A percentile compares a stretch with the other conserved stretches of the same genome.
Conservation (phyloP, 2,329 filamentous ascomycete genomes). For the Cyanodermella asteris region DNA sequence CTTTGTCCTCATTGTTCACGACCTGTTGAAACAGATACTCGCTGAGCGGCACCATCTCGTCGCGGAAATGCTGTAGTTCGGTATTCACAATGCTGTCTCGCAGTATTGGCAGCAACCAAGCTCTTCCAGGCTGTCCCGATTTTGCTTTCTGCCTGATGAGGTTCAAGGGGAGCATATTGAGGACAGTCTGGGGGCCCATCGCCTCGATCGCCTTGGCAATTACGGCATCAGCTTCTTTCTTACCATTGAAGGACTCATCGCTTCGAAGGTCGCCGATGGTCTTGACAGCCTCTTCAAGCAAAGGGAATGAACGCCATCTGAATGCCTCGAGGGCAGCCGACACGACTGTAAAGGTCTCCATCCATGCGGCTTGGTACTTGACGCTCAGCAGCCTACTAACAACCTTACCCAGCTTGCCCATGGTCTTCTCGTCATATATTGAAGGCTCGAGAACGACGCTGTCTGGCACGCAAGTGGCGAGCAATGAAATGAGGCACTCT, state of each 20-base stretch:
- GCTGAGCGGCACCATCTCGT: conserved; percentile 72
- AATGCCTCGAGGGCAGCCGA: conserved; percentile 70
- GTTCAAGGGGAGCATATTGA: conserved; percentile 69
- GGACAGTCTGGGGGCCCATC: conserved; percentile 71
- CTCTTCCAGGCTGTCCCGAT: conserved; percentile 62
- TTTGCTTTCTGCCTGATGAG: conserved; percentile 53
- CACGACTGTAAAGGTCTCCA: conserved; percentile 79
- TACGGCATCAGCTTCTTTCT: conserved; percentile 84
- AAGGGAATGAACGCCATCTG: conserved; percentile 64
- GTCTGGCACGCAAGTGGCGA: conserved; percentile 71
- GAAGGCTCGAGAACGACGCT: conserved; percentile 72
- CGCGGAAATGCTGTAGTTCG: conserved; percentile 61
- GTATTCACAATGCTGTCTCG: conserved; percentile 82
- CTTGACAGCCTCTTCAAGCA: conserved; percentile 53
- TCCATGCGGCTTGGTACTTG: conserved; percentile 85
- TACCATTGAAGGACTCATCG: conserved; percentile 73
- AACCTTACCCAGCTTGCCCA: conserved; percentile 55
- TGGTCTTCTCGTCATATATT: conserved; percentile 71
- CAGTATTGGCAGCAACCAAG: conserved; percentile 84
- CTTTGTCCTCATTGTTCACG: conserved; percentile 54
- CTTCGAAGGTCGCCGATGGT: conserved; percentile 69
- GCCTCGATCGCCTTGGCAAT: conserved; percentile 70
- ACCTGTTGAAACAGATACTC: conserved; percentile 77
- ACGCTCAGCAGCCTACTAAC: conserved; percentile 60
- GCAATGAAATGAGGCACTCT: conserved; percentile 81